These are phyloP conservation scores for Termitomyces sp. DNA, from an alignment of 768 basidiomycete species.

Conservation along the genomic window DNA sequence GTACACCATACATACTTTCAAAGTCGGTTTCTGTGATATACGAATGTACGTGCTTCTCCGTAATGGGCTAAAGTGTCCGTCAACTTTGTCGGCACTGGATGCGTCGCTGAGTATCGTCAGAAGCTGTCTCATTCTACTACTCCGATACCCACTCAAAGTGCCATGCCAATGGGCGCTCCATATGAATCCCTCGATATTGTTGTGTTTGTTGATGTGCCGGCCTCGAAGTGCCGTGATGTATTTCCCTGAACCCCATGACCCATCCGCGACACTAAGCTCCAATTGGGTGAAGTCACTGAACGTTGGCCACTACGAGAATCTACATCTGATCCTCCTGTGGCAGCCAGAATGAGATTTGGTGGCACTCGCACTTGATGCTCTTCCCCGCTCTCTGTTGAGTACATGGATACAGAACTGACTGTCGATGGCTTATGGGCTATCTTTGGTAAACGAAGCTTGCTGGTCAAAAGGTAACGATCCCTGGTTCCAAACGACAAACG, in stretches of 20 bases:
- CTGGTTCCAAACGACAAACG: constrained; percentile 1
- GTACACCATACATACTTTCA: constrained; percentile 5
- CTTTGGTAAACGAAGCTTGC: not conserved
- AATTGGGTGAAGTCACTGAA: constrained; percentile 13
- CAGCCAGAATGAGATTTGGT: constrained; percentile 30
- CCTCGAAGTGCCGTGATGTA: constrained; percentile 9
- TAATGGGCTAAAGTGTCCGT: not conserved
- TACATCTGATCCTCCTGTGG: constrained; percentile 19
- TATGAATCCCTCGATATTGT: constrained; percentile 9
- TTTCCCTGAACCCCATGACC: constrained; percentile 2
- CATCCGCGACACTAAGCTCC: constrained; percentile 14
- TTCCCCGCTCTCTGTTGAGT: constrained; percentile 27
- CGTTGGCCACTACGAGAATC: constrained; percentile 10
- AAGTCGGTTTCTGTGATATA: not conserved
- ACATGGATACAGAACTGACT: constrained; percentile 21
- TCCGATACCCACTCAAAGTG: constrained; percentile 13
- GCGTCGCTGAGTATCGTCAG: constrained; percentile 3
- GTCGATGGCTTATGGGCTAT: constrained; percentile 23
- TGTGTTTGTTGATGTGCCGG: constrained; percentile 8
- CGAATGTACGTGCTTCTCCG: constrained; percentile 1
- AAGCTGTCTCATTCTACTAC: constrained; percentile 3
- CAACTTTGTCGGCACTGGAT: not conserved
- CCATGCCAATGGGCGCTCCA: constrained; percentile 14
- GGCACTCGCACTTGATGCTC: constrained; percentile 21
- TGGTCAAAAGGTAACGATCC: not conserved